These are phyloP conservation scores for Mortierella claussenii DNA, from an alignment of 192 early-diverging fungal species.

Conservation along the genomic window DNA sequence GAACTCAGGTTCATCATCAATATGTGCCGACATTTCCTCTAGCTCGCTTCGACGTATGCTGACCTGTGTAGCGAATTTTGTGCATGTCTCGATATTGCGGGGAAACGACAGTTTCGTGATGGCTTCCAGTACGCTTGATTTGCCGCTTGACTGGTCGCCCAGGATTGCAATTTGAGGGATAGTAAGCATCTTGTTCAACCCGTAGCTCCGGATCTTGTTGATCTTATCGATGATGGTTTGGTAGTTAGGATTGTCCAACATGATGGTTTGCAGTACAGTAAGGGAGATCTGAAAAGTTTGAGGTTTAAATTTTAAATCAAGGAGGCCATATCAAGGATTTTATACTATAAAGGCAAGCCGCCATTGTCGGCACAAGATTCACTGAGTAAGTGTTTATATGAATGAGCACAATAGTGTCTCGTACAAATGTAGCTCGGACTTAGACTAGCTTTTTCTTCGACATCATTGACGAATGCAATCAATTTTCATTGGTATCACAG, in stretches of 20 bases:
- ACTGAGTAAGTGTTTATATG: too few species aligned
- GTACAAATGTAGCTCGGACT: too few species aligned
- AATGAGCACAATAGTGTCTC: too few species aligned
- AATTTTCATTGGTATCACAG: too few species aligned
- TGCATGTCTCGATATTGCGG: conserved; percentile 31
- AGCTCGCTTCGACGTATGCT: conserved; percentile 8
- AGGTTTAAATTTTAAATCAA: too few species aligned
- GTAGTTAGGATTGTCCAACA: conserved; percentile 27
- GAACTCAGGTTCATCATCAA: conserved; percentile 27
- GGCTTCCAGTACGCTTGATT: conserved; percentile 37
- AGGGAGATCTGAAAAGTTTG: too few species aligned
- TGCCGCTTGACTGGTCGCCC: conserved; percentile 42
- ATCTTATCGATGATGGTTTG: conserved; percentile 34
- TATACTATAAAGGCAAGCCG: too few species aligned
- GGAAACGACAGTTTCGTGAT: conserved; percentile 34
- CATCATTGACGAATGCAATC: too few species aligned
- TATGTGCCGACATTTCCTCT: conserved; percentile 19
- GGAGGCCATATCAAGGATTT: too few species aligned
- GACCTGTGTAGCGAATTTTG: conserved; percentile 38
- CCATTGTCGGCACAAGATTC: too few species aligned
- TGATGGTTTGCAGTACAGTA: conserved; percentile 7
- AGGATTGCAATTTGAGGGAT: conserved; percentile 45
- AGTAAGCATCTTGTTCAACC: conserved; percentile 21
- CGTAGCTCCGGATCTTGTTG: conserved; percentile 37
- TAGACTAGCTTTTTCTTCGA: too few species aligned